Evolutionary conservation across 768 basidiomycete genomes (phyloP), one percentile per base, ranked within the genome.

Genomic region (Xerocomus spinulosus): DNA sequence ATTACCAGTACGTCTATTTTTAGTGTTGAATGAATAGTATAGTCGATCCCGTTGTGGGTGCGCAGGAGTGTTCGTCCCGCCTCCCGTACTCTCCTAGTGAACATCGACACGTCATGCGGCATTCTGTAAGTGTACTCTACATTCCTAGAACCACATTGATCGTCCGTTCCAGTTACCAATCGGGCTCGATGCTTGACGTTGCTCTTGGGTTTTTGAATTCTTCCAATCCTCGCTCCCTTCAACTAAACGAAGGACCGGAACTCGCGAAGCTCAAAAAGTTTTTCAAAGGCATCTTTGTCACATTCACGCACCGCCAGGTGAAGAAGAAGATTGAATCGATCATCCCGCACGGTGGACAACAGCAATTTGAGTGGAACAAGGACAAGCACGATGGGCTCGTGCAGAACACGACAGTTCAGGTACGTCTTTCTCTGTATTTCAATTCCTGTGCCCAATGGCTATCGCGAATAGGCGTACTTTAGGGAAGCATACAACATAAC

Each of bases 61-160:
- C 15, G 17, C 33, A 78, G 77, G 51, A 76, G 73, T 37, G 74
- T 79, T 32, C 70, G 79, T 1, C 77, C 76, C 0, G 64, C 71
- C 1, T 47, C 66, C 0, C 68, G 65, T 1, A 48, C 64, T 9
- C 70, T 78, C 50, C 54, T 76, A 1, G 56, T 80, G 2, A 78
- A 73, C 13, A 60, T 80, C 1, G 79, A 80, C 43, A 75, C 70
- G 0, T 70, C 72, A 2, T 70, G 74, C 13, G 64, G 77, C 0
- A 67, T 71, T 0, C 58, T 80, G 77, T 79, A 67, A 52, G 67
- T 17, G 12, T 25, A 0, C 26, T 37, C 7, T 25, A 7, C 10
- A 3, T 8, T 24, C 17, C 9, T 1, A 8, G 33, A 35, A 29
- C 12, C 9, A 2, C n/a, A 7, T n/a, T 55, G 9, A 55, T 18